A percentile compares a stretch with the other conserved stretches of the same genome.
Evolutionary conservation across 1,284 basidiomycete genomes (phyloP).

Genomic region (Sparassis latifolia): DNA sequence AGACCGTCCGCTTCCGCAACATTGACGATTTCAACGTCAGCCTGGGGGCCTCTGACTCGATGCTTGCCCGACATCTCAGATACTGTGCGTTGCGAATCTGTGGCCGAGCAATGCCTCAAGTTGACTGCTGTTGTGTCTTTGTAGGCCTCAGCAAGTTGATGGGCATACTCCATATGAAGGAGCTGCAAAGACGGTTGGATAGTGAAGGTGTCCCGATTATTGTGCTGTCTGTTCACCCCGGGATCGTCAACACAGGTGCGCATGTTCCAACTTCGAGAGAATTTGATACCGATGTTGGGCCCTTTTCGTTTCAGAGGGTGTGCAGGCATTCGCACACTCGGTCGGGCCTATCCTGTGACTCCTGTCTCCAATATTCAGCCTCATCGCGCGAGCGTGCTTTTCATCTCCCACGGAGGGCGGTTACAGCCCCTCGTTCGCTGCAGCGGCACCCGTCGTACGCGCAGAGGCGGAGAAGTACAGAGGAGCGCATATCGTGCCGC

Average conservation of each 20-base stretch:
- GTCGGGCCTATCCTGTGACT: constrained; percentile 11
- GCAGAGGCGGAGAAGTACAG: constrained; percentile 34
- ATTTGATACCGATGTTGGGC: neutral
- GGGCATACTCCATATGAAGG: constrained; percentile 20
- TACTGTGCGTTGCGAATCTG: constrained; percentile 28
- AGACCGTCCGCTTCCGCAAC: constrained; percentile 24
- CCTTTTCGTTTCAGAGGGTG: constrained; percentile 7
- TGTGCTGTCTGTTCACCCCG: constrained; percentile 25
- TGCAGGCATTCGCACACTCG: constrained; percentile 9
- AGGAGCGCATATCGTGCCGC: constrained; percentile 38
- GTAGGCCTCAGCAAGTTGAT: constrained; percentile 25
- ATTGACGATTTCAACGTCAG: constrained; percentile 34
- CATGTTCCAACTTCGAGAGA: neutral
- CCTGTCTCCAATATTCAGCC: constrained; percentile 13
- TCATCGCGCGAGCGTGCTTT: constrained; percentile 27
- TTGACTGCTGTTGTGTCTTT: neutral
- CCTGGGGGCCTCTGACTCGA: constrained; percentile 17
- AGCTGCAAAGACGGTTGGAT: constrained; percentile 23
- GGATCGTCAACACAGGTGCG: constrained; percentile 34
- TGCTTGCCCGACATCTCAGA: constrained; percentile 21
- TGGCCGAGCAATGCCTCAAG: neutral
- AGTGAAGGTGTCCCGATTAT: constrained; percentile 25
- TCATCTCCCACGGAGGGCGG: constrained; percentile 32
- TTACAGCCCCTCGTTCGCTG: constrained; percentile 39
- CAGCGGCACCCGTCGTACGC: constrained; percentile 30